A percentile compares a stretch with the other conserved stretches of the same genome.
phyloP scores from a whole-genome alignment of 1,284 basidiomycete genomes.

The Ceratobasidium sp. region DNA sequence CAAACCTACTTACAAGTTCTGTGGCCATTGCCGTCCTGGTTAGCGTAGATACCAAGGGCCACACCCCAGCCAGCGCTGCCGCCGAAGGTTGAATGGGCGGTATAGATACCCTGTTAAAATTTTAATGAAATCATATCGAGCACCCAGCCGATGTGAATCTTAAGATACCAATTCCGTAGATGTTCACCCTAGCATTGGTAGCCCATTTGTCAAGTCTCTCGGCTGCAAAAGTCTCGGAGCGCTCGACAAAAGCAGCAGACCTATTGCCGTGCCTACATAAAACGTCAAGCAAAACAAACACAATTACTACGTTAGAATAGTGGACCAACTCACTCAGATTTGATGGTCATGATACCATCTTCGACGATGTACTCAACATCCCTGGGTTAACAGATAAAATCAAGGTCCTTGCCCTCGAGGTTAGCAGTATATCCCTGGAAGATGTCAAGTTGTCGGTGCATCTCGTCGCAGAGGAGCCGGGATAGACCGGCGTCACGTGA shows the following conservation, averaged over 20 bases:
- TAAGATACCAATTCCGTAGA: slow-evolving; percentile 47
- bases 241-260: not conserved
- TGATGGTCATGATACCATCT: slow-evolving; percentile 23
- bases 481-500: too few relatives aligned
- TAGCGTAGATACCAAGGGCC: slow-evolving; percentile 7
- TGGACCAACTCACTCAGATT: slow-evolving; percentile 4
- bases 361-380: slow-evolving; percentile 40
- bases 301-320: not conserved
- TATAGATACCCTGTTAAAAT: slow-evolving; percentile 38
- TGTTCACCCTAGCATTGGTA: slow-evolving; percentile 23
- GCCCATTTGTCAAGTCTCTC: not conserved
- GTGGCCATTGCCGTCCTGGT: slow-evolving; percentile 38
- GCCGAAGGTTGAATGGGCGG: slow-evolving; percentile 21
- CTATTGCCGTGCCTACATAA: not conserved
- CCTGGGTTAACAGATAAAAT: slow-evolving; percentile 28
- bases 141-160: not conserved
- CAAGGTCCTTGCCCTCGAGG: slow-evolving; percentile 35
- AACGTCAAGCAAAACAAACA: not conserved
- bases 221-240: not conserved
- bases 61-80: slow-evolving; percentile 28
- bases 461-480: too few relatives aligned
- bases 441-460: too few relatives aligned
- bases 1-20: slow-evolving; percentile 17
- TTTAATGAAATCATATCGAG: not conserved
- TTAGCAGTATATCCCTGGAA: slow-evolving; percentile 48